Evolutionary conservation across 148 eudicot species (phyloP).

Genomic region (Linanthus parryae): DNA sequence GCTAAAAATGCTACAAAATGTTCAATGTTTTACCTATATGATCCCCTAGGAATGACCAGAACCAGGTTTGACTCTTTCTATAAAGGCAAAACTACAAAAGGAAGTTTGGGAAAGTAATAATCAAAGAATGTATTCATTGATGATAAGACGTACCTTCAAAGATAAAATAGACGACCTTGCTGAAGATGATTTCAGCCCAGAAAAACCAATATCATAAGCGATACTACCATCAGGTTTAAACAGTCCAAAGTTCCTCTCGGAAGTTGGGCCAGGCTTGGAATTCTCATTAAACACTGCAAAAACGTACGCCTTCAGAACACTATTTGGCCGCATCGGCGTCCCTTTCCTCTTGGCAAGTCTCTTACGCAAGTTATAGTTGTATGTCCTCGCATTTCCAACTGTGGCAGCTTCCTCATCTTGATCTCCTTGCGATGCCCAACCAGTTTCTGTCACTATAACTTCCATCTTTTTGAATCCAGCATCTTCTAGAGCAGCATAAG

Average conservation of each 20-base stretch:
- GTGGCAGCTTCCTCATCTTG: constrained; percentile 69
- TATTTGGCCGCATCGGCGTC: constrained; percentile 64
- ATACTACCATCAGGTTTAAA: constrained; percentile 69
- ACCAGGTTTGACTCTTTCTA: background rate
- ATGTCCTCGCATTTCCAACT: constrained; percentile 58
- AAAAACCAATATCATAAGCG: constrained; percentile 62
- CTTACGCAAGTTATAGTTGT: constrained; percentile 68
- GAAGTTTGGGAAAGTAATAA: background rate
- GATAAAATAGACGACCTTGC: constrained; percentile 31
- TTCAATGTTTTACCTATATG: no score
- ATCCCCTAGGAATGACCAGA: no score
- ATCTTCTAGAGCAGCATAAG: constrained; percentile 80
- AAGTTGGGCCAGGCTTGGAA: constrained; percentile 59
- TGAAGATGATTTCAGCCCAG: constrained; percentile 53
- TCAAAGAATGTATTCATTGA: no score
- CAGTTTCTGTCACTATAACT: constrained; percentile 77
- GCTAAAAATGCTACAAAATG: no score
- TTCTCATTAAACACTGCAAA: constrained; percentile 79
- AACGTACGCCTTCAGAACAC: constrained; percentile 52
- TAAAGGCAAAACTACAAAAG: background rate
- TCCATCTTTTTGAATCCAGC: constrained; percentile 68
- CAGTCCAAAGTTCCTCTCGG: constrained; percentile 76
- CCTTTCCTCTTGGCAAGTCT: constrained; percentile 77
- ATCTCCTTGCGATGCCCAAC: constrained; percentile 88
- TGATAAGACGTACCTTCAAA: constrained; percentile 42